Evolutionary conservation across 108 stramenopile genomes (phyloP), one percentile per base, ranked within the genome.

Genomic region (Stephanodiscus triporus): DNA sequence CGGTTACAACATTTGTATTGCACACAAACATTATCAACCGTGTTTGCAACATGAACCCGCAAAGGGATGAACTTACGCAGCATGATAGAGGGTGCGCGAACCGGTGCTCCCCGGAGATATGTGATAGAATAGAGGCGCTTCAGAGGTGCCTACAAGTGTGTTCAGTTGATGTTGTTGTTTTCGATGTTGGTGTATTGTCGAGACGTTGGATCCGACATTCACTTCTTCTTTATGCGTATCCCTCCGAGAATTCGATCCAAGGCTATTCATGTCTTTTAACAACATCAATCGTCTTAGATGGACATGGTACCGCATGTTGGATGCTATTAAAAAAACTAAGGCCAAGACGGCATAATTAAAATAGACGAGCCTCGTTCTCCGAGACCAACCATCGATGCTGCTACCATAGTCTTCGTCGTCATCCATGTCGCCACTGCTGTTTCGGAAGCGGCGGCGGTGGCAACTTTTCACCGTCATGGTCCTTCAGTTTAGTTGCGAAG

Each of bases 51-150:
- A 34, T 34, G 51, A 53, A 8, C 20, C 17, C 7, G 6, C 6
- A n/a, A n/a, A 53, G 5, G 23, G 20, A 53, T 20, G 51, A 45
- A 54, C 53, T 54, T 23, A 54, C 53, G 79, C 51, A 9, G 79
- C 79, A 58, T 80, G 79, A 50, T 73, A 73, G 38, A 80, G 72
- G 9, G 72, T 69, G 32, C 72, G 67, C 11, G 79, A 80, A 11
- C 79, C 79, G 8, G 79, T 73, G 47, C 60, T 73, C 40, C 79
- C 79, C 9, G 79, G 79, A 10, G 79, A 80, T 23, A 80, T 64
- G 54, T 80, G 79, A 26, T 70, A 80, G 63, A 80, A 80, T 37
- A 80, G 67, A 27, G 79, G 79, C 49, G 72, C 68, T 20, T 37
- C 37, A 4, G 77, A 66, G 9, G 43, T 5, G 13, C 60, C n/a